A percentile compares a stretch with the other conserved stretches of the same genome.
Evolutionary conservation across 202 grass and related monocot genomes (phyloP).

Genomic region (Zizania palustris): DNA sequence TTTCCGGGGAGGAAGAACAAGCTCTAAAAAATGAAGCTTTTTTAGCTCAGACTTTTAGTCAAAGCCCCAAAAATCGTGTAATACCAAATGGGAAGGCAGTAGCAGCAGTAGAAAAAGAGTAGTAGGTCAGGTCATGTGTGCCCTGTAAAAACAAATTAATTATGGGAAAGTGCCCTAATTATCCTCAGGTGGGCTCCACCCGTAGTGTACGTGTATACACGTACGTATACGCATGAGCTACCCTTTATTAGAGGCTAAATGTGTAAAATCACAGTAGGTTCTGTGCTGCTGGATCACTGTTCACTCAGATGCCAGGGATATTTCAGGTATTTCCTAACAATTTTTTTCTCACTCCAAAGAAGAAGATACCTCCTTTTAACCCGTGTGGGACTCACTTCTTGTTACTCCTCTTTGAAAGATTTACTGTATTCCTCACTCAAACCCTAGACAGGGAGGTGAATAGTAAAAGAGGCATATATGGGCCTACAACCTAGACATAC

Average conservation of each 20-base stretch:
- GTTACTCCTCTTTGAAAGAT: constrained; percentile 49
- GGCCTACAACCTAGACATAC: no score
- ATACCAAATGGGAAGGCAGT: constrained; percentile 44
- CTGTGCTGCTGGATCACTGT: not conserved
- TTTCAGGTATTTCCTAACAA: constrained; percentile 43
- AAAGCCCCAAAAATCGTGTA: constrained; percentile 47
- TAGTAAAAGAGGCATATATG: no score
- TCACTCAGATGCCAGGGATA: constrained; percentile 30
- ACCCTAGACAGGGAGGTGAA: no score
- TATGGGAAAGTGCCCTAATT: constrained; percentile 40
- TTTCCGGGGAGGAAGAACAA: constrained; percentile 30
- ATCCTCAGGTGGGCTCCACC: constrained; percentile 18
- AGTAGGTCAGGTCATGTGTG: constrained; percentile 51
- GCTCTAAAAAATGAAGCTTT: constrained; percentile 48
- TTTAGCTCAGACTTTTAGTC: constrained; percentile 58
- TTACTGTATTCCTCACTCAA: no score
- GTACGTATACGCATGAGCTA: constrained; percentile 31
- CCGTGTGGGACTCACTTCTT: constrained; percentile 35
- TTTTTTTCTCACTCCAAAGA: constrained; percentile 11
- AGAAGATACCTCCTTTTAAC: constrained; percentile 48
- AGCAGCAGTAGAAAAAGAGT: constrained; percentile 46
- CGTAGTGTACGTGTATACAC: constrained; percentile 19
- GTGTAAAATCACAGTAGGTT: constrained; percentile 36
- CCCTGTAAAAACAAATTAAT: constrained; percentile 48
- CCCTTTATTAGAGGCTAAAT: constrained; percentile 45